Conservation (phyloP, 2,329 filamentous ascomycete species). For the Neofusicoccum umdonicola region DNA sequence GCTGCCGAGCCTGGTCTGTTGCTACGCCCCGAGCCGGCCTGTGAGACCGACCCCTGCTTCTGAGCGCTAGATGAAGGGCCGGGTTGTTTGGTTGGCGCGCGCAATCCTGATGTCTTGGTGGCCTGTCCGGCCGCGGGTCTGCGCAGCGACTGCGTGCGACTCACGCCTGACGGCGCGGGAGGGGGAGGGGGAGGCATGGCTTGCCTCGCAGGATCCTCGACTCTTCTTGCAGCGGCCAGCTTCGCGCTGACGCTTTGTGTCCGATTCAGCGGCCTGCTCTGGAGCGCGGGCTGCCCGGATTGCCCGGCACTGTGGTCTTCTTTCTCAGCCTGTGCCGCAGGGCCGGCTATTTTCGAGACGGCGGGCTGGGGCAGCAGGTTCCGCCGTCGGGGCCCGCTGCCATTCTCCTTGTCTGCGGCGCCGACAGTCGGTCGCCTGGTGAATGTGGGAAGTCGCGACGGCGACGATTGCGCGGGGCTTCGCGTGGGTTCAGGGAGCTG, state of each 20-base stretch:
- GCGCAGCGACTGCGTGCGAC: constrained; percentile 9
- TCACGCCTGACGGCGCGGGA: not conserved
- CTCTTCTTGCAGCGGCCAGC: not conserved
- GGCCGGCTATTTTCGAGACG: not conserved
- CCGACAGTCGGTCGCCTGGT: not conserved
- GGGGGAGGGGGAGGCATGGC: not conserved
- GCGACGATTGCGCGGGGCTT: constrained; percentile 10
- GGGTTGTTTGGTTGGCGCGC: not conserved
- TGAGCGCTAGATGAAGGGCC: not conserved
- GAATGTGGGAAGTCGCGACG: constrained; percentile 15
- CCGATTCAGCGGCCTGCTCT: not conserved
- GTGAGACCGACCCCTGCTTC: not conserved
- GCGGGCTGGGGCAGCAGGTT: not conserved
- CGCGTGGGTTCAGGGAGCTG: constrained; percentile 15
- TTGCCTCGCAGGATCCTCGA: not conserved
- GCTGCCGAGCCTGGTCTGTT: constrained; percentile 3
- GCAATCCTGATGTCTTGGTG: not conserved
- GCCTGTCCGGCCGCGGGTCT: not conserved
- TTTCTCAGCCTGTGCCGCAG: not conserved
- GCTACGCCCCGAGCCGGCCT: not conserved
- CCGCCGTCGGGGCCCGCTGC: not conserved
- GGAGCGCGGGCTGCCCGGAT: not conserved
- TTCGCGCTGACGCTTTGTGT: constrained; percentile 9
- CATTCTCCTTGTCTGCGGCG: constrained; percentile 6
- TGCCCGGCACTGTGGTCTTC: not conserved